phyloP scores from a whole-genome alignment of 2,329 filamentous ascomycete genomes.

The Aulographum hederae region DNA sequence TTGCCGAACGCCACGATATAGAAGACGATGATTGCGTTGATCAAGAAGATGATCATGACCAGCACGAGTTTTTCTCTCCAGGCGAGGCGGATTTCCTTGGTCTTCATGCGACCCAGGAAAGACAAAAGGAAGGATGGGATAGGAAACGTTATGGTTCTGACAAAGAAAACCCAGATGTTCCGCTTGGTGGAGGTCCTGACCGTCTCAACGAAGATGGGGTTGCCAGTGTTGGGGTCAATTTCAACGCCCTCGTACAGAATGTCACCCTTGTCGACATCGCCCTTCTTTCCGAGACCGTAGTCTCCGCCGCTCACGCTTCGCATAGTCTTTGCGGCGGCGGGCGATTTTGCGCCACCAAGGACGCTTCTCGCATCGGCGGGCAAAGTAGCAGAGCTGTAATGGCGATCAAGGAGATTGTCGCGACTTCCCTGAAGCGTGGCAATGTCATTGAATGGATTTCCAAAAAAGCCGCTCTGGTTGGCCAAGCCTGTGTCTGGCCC shows the following conservation, averaged over 20 bases:
- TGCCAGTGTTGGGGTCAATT: conserved; percentile 60
- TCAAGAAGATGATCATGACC: conserved; percentile 57
- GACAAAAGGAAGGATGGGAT: conserved; percentile 72
- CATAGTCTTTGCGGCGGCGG: conserved; percentile 43
- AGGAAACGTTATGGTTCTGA: conserved; percentile 85
- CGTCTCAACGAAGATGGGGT: conserved; percentile 59
- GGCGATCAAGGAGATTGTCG: conserved; percentile 47
- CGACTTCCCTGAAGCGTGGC: conserved; percentile 47
- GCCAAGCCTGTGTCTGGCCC: conserved; percentile 20
- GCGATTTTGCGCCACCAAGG: conserved; percentile 24
- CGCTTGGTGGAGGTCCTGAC: conserved; percentile 44
- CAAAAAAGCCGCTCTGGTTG: conserved; percentile 44
- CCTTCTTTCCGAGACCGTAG: conserved; percentile 76
- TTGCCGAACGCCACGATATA: conserved; percentile 79
- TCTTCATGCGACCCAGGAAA: conserved; percentile 85
- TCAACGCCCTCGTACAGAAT: conserved; percentile 48
- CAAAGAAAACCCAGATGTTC: conserved; percentile 61
- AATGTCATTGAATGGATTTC: conserved; percentile 36
- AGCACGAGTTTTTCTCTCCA: conserved; percentile 92
- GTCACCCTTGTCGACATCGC: conserved; percentile 57
- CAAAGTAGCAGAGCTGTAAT: conserved; percentile 25
- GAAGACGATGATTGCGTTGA: conserved; percentile 74
- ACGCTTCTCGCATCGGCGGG: conserved; percentile 28
- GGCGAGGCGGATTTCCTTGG: conserved; percentile 88
- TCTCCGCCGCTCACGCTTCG: conserved; percentile 39